phyloP scores from a whole-genome alignment of 768 basidiomycete genomes.

The Lactifluus rugatus region DNA sequence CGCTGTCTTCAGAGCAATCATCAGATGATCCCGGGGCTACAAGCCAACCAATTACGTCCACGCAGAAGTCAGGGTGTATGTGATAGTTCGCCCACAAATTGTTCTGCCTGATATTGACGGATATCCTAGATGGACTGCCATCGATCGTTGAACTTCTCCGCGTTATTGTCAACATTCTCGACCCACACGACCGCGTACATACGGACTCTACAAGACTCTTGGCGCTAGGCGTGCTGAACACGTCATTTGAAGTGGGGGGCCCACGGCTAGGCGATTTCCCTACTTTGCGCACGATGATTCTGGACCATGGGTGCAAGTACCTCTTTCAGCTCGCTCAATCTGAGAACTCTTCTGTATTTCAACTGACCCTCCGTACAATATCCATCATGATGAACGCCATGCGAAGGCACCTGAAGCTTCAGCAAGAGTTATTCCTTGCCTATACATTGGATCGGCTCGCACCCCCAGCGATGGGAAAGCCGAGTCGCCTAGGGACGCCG shows the following conservation, averaged over 20 bases:
- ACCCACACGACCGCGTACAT: slow-evolving; percentile 89
- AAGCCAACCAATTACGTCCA: neutral
- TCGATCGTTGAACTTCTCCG: slow-evolving; percentile 88
- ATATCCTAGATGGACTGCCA: slow-evolving; percentile 64
- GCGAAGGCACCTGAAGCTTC: slow-evolving; percentile 78
- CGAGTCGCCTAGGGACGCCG: slow-evolving; percentile 19
- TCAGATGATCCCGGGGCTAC: neutral
- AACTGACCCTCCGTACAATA: slow-evolving; percentile 73
- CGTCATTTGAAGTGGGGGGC: slow-evolving; percentile 81
- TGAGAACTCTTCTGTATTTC: slow-evolving; percentile 71
- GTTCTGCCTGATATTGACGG: neutral
- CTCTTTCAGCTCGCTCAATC: slow-evolving; percentile 95
- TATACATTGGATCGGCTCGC: slow-evolving; percentile 90
- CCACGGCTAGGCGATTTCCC: slow-evolving; percentile 64
- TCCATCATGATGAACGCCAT: slow-evolving; percentile 84
- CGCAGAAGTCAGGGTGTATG: slow-evolving; percentile 9
- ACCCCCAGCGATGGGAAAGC: slow-evolving; percentile 34
- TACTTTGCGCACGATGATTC: slow-evolving; percentile 63
- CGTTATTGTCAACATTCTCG: slow-evolving; percentile 89
- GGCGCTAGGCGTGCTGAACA: slow-evolving; percentile 79
- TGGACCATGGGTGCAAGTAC: slow-evolving; percentile 91
- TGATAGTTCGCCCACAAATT: neutral
- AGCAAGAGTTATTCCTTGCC: slow-evolving; percentile 90
- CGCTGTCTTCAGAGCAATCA: neutral
- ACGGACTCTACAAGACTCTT: slow-evolving; percentile 92